Base-by-base conservation (phyloP, 352 stramenopile species). In the Pythium oligandrum region DNA sequence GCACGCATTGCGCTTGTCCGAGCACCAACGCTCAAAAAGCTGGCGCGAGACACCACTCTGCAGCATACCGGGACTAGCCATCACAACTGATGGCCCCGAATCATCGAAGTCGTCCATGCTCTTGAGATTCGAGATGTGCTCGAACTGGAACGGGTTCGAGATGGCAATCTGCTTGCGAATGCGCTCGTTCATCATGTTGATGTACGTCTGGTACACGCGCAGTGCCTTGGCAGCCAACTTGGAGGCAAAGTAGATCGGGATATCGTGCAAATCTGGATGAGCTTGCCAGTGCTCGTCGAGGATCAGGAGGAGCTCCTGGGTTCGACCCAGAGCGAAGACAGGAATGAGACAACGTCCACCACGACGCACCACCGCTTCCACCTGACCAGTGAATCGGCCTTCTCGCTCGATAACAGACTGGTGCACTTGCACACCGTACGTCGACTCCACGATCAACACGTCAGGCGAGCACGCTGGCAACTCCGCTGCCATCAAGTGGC, bases 141-240 rank as follows among this genome's bases (percentile, higher is more conserved):
- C 75, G 63, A 99, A 99, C 42, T 93, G 82, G 69, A 99, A 99
- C 26, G 97, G 97, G 72, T 99, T 99, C 44, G 84, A 95, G 40
- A 99, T 90, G 49, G 98, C 95, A 75, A 99, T 99, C 71, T 98
- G 95, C 64, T 96, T 95, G 46, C 87, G 83, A 44, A 96, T 98
- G 54, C 97, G 85, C 6, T 96, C 87, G 76, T 99, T 99, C 97
- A 99, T 99, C 95, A 99, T 99, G 69, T 99, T 99, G 53, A 99
- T 98, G 73, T 99, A 99, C 12, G 96, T 99, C 68, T 99, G 95
- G 83, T 99, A 99, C 26, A 99, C 95, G 37, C 97, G 82, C 59
- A 99, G 71, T 4, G 96, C 95, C 61, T 98, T 95, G 26, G 82
- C 92, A 6, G 96, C 96, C 45, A 99, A 67, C 51, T 98, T 98